Evolutionary conservation across 805 yeast species (phyloP).

Genomic region (Candida adriatica): DNA sequence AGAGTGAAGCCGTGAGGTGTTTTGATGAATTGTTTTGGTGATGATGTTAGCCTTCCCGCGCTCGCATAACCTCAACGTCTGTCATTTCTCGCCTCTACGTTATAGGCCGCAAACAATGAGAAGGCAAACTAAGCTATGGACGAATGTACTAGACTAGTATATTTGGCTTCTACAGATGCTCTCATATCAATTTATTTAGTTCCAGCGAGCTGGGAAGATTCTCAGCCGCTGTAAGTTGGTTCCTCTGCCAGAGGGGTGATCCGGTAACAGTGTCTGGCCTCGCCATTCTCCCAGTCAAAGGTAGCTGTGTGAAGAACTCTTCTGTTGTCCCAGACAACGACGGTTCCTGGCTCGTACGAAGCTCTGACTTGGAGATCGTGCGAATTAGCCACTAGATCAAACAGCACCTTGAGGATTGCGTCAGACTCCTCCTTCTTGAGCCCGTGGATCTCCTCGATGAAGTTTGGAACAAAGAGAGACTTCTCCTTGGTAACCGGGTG

Average conservation of each 20-base stretch:
- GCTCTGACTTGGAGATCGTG: constrained; percentile 68
- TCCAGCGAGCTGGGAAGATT: background rate
- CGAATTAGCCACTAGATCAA: constrained; percentile 42
- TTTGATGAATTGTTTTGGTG: too few species aligned
- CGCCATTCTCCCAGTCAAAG: constrained; percentile 64
- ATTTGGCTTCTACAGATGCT: background rate
- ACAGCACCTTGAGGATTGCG: constrained; percentile 49
- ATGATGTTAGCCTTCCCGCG: too few species aligned
- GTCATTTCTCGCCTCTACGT: too few species aligned
- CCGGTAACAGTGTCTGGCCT: constrained; percentile 65
- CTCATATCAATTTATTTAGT: background rate
- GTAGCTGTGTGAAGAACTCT: constrained; percentile 62
- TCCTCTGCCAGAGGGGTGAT: constrained; percentile 59
- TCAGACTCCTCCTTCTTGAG: constrained; percentile 69
- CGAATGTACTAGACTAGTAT: too few species aligned
- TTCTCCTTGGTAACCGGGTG: constrained; percentile 69
- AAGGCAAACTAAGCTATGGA: too few species aligned
- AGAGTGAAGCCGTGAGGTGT: too few species aligned
- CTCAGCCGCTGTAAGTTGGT: constrained; percentile 20
- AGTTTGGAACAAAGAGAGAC: constrained; percentile 50
- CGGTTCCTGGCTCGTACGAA: constrained; percentile 62
- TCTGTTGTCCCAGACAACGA: constrained; percentile 78
- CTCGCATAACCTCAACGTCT: too few species aligned
- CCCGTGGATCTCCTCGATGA: constrained; percentile 62
- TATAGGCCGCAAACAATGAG: too few species aligned